Base-by-base conservation (phyloP, 176 grass and related monocot genomes). In the Rhynchospora breviuscula region DNA sequence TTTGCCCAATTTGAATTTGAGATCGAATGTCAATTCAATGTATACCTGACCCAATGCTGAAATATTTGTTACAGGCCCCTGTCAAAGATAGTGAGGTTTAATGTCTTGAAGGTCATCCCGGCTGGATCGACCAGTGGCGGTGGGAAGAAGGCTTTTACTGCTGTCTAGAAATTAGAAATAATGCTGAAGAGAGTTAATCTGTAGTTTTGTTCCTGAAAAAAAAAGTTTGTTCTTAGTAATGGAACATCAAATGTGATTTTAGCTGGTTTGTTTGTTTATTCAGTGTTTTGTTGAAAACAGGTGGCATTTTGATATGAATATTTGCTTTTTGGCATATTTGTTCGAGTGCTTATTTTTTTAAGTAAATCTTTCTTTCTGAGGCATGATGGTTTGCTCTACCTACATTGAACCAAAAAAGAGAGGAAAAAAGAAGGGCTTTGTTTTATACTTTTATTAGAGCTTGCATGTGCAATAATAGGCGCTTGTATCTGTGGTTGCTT, bases 71-170 rank as follows among this genome's bases (percentile, higher is more conserved):
- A 70, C 89, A 96, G 91, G 93, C 93, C 93, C 2, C 67, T 96
- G 83, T 96, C 93, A 0, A 96, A 96, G 86, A 96, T 91, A 0
- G 93, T 96, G 80, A 96, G 93, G 85, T 96, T 96, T 85, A 96
- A 93, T 44, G 93, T 96, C 7, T 84, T 96, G 69, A 96, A 96
- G 68, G 93, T 96, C 48, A 89, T 96, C 43, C 93, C 93, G 25
- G 93, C 93, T 88, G 93, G 93, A 83, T 85, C 93, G 2, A 82
- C 93, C 0, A 85, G 91, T 0, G 87, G 79, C 3, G 78, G 90
- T 0, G 90, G 91, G 46, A 96, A 96, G 93, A 96, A 96, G 89
- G 93, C 90, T 71, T 96, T 96, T 49, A 86, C 89, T 6, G 89
- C 85, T 7, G 91, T 87, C 43, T 95, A 78, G 92, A 85, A 63